Conservation (phyloP, 345 rosid species). For the Bruguiera gymnorhiza region DNA sequence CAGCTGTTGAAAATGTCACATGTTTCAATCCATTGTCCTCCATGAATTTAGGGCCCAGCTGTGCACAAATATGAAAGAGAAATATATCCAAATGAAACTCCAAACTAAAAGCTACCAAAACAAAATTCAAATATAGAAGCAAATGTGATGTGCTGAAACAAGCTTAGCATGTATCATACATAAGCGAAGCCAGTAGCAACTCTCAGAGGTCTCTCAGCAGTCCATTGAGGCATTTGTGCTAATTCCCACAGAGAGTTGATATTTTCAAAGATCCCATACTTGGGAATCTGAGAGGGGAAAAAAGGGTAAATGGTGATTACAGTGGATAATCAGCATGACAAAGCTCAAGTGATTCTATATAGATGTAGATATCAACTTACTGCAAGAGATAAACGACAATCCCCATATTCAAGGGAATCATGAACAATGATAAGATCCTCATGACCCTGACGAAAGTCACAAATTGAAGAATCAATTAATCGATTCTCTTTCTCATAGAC, state of each 20-base stretch:
- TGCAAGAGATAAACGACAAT: conserved; percentile 81
- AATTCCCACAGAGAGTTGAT: conserved; percentile 76
- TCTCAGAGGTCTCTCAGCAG: conserved; percentile 74
- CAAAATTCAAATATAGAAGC: not conserved
- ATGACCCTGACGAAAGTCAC: conserved; percentile 48
- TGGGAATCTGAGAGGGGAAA: conserved; percentile 61
- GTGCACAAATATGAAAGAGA: conserved; percentile 18
- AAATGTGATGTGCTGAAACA: not conserved
- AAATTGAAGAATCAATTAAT: not conserved
- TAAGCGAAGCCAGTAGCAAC: conserved; percentile 88
- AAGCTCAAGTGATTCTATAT: not conserved
- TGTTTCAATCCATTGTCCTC: conserved; percentile 71
- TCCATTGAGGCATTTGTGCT: conserved; percentile 89
- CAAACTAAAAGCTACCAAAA: conserved; percentile 9
- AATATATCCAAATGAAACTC: conserved; percentile 19
- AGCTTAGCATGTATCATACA: conserved; percentile 43
- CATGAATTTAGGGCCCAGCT: conserved; percentile 95
- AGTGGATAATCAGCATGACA: not conserved
- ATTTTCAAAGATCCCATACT: conserved; percentile 93
- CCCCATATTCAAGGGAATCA: conserved; percentile 87
- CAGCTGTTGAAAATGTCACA: conserved; percentile 85
- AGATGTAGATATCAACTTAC: conserved; percentile 40
- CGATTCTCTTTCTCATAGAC: not conserved
- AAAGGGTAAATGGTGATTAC: not conserved
- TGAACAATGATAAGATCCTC: conserved; percentile 88